Conservation (phyloP, 495 filamentous ascomycete genomes). For the Penicillium pulvis region DNA sequence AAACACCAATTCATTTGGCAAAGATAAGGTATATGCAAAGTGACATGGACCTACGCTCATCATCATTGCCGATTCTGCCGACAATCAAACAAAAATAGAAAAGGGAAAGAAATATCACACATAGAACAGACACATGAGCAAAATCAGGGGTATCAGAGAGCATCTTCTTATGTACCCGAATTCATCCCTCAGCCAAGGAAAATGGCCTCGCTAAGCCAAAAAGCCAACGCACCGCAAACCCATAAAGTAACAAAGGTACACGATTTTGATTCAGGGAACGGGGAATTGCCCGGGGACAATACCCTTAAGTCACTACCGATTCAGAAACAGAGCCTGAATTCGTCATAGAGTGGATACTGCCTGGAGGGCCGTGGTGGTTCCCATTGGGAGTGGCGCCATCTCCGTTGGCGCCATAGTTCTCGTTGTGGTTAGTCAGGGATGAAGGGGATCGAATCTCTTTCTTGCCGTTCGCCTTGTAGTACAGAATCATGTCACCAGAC, state of each 20-base stretch:
- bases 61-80: not conserved
- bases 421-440: conserved; percentile 21
- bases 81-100: not conserved
- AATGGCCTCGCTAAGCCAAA: conserved; percentile 7
- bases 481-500: conserved; percentile 82
- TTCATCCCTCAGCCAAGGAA: conserved; percentile 17
- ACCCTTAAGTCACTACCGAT: conserved; percentile 29
- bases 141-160: conserved; percentile 20
- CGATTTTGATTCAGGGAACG: conserved; percentile 7
- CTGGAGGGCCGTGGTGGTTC: conserved; percentile 23
- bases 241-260: conserved; percentile 4
- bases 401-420: conserved; percentile 23
- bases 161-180: conserved; percentile 25
- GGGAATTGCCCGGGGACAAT: conserved; percentile 7
- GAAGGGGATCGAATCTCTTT: conserved; percentile 49
- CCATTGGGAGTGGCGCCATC: conserved; percentile 16
- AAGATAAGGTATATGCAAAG: not conserved
- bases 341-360: conserved; percentile 40
- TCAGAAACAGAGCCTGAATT: conserved; percentile 38
- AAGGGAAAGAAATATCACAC: conserved; percentile 6
- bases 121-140: conserved; percentile 10
- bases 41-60: not conserved
- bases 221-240: conserved; percentile 1
- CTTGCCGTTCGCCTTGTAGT: conserved; percentile 87
- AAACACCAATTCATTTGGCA: not conserved